Base-by-base conservation (phyloP, 2,329 filamentous ascomycete genomes). In the Sclerotinia nivalis region DNA sequence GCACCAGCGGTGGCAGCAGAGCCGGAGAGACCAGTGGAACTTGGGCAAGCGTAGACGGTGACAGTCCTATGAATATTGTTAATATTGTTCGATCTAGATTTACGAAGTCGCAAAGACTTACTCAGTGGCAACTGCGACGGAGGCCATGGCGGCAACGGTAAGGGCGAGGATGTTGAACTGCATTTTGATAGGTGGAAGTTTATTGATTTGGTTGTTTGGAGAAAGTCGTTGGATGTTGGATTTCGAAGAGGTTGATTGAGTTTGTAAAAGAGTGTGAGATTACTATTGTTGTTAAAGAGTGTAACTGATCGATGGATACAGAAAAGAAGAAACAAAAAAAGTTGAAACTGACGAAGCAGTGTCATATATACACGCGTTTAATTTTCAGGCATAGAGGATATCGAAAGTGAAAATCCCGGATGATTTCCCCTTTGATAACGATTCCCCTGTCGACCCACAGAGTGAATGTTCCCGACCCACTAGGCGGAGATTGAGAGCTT, bases 91-190 rank as follows among this genome's bases (percentile, higher is more conserved):
- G 47, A 49, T 62, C n/a, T 43, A 3, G 13, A 49, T 13, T 52
- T 56, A 18, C 25, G 20, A 62, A 49, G 25, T 43, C 28, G 37
- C 2, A 34, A 62, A 31, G 28, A 72, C 74, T 72, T 62, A 75
- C 75, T 73, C 70, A 45, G 50, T 59, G 62, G 77, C 76, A 66
- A 70, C 66, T 62, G 73, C 76, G 64, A 72, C 72, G 69, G 77
- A 67, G 54, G 77, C 77, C 73, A 77, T 72, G 70, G 74, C 73
- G 73, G 76, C 76, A 60, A 77, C 58, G 64, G 69, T 71, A 73
- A 78, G 49, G 66, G 74, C 72, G 71, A 74, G 60, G 71, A 73
- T 66, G 72, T 74, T 76, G 77, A 79, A 79, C 71, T 78, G 76
- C 77, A 79, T 79, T 61, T 78, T 79, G 76, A 76, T 45, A 72